Evolutionary conservation across 2,329 filamentous ascomycete genomes (phyloP).

Genomic region (Ophiosphaerella herpotricha): DNA sequence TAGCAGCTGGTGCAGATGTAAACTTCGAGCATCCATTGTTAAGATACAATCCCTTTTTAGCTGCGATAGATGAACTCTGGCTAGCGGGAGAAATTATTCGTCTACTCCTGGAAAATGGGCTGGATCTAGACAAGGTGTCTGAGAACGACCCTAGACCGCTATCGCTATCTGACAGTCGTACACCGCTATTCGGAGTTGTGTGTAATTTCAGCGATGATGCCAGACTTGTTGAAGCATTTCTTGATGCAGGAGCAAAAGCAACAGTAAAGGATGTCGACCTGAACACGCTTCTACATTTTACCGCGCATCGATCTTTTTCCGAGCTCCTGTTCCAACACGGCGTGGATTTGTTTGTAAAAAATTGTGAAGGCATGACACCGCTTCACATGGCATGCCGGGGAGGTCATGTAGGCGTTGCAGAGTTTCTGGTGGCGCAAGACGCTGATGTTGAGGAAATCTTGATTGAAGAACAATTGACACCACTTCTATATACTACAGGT

Average conservation of each 20-base stretch:
- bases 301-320: background rate
- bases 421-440: background rate
- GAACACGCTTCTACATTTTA: constrained; percentile 1
- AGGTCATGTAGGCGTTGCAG: background rate
- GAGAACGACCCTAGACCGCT: background rate
- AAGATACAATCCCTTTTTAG: background rate
- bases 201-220: background rate
- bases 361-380: background rate
- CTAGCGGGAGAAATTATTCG: background rate
- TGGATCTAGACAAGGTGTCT: background rate
- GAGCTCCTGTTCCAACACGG: constrained; percentile 1
- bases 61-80: background rate
- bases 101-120: background rate
- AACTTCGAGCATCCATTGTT: background rate
- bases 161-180: background rate
- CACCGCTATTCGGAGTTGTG: background rate
- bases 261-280: background rate
- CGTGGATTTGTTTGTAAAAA: background rate
- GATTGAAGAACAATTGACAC: background rate
- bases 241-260: constrained; percentile 1
- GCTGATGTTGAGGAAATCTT: background rate
- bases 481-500: background rate
- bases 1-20: constrained; percentile 4
- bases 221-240: constrained; percentile 1
- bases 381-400: background rate